Evolutionary conservation across 2,329 filamentous ascomycete genomes (phyloP).

Genomic region (Atkinsonella texensis): DNA sequence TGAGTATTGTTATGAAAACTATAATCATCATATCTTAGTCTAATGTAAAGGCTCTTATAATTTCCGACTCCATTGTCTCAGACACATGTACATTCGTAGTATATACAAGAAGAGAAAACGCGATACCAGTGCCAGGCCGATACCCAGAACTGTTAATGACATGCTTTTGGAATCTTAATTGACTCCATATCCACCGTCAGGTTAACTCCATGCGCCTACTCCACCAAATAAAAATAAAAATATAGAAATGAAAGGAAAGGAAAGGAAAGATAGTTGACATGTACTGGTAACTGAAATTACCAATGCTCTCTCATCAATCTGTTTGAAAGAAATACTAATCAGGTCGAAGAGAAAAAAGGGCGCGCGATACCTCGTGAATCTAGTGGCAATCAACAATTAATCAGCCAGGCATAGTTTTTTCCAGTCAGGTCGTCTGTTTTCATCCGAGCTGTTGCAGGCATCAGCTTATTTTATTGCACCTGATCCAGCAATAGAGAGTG

Average conservation of each 20-base stretch:
- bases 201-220: slow-evolving; percentile 1
- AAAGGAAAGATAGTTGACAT: background rate
- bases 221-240: background rate
- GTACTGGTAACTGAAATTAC: background rate
- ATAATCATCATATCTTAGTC: no score
- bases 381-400: no score
- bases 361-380: no score
- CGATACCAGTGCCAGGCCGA: background rate
- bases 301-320: background rate
- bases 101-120: background rate
- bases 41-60: background rate
- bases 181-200: background rate
- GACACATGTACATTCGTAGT: background rate
- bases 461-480: background rate
- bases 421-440: no score
- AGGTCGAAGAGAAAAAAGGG: no score
- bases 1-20: no score
- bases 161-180: no score
- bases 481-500: background rate
- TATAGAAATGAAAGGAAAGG: background rate
- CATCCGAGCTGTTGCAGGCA: background rate
- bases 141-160: background rate
- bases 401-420: no score
- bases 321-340: no score
- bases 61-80: background rate